phyloP scores from a whole-genome alignment of 805 yeast genomes.

The Metschnikowia santaceciliae region DNA sequence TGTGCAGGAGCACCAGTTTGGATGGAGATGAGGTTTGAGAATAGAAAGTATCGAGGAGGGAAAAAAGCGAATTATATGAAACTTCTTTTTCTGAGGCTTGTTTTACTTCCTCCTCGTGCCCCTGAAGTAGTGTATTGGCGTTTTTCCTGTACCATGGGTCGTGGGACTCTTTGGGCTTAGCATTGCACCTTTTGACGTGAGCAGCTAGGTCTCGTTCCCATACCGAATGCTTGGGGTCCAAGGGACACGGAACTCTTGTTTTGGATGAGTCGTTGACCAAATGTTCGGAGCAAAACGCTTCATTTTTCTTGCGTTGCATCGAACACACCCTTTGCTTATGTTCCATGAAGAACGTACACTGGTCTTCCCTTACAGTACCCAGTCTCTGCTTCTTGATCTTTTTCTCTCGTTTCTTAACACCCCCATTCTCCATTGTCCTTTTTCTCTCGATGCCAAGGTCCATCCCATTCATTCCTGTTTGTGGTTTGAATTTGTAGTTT shows the following conservation, averaged over 20 bases:
- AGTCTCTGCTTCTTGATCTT: conserved; percentile 3
- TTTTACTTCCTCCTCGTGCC: background rate
- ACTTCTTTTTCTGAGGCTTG: background rate
- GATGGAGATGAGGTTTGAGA: conserved; percentile 17
- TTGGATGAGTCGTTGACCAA: conserved; percentile 20
- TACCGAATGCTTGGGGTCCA: conserved; percentile 71
- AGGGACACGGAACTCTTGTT: conserved; percentile 67
- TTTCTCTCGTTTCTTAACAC: background rate
- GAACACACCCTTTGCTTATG: conserved; percentile 57
- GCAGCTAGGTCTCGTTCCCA: conserved; percentile 53
- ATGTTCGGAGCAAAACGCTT: conserved; percentile 63
- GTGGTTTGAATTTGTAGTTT: background rate
- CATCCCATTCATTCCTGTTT: background rate
- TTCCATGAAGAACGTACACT: conserved; percentile 48
- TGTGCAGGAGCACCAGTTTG: conserved; percentile 19
- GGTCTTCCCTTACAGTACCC: conserved; percentile 7
- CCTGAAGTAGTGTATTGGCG: conserved; percentile 36
- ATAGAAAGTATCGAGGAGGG: conserved; percentile 5
- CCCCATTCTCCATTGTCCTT: no score
- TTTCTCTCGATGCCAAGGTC: no score
- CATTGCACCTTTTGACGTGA: conserved; percentile 64
- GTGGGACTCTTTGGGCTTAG: conserved; percentile 29
- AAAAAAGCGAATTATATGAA: background rate
- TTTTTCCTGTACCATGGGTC: conserved; percentile 52
- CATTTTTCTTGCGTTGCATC: conserved; percentile 50